Base-by-base conservation (phyloP, 257 asterid genomes). In the Verbena officinalis region DNA sequence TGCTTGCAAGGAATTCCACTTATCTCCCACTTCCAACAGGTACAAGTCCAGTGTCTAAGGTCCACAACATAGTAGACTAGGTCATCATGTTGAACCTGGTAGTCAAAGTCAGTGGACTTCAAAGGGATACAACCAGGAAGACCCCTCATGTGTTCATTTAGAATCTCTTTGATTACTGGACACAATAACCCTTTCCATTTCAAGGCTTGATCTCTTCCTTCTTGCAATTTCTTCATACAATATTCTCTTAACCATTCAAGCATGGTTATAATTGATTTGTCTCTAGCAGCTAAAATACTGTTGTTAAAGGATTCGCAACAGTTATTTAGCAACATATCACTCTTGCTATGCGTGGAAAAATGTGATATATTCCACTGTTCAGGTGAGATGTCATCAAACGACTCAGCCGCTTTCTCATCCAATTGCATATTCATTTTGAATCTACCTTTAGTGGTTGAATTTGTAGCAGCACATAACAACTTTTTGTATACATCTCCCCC, bases 241-340 rank as follows among this genome's bases (percentile, higher is more conserved):
- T 30, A 30, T 7, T 30, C 7, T 7, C 3, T 30, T 2, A 30
- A 30, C 3, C 13, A 9, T 1, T 39, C 45, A 39, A 8, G 45
- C 1, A 8, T 39, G 45, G 13, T 39, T 9, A 39, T 6, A 2
- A 48, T 48, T 15, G 54, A 24, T 11, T 1, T 15, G 2, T 48
- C 5, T 4, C 55, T 43, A 1, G 54, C 23, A 2, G 9, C 20
- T 14, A 21, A 17, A 11, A 61, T 61, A 23, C 7, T 48, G 10
- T 11, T 42, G 12, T 61, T 61, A 0, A 61, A 61, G 0, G 55
- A 7, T 27, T 61, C 67, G 44, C 55, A 61, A 7, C 40, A 20
- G 11, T 61, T 61, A 12, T 61, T 61, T 8, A 61, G 1, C 8
- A 61, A 15, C 24, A 43, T 42, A 7, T 61, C 67, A 61, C 55